These are phyloP conservation scores for Lablab purpureus DNA, from an alignment of 306 rosid genomes.

Conservation along the genomic window DNA sequence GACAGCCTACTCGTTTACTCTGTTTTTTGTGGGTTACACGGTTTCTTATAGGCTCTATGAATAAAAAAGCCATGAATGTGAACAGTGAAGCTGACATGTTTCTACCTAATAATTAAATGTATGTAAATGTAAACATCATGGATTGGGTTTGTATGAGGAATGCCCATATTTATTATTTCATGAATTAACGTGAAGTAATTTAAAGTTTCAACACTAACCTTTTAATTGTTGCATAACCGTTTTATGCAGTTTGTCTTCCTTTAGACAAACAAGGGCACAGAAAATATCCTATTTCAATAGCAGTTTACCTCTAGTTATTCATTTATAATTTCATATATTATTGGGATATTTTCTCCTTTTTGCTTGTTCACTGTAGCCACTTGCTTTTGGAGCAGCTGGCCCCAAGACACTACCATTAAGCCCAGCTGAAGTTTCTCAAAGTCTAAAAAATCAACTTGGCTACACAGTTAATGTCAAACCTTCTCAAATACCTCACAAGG, in stretches of 20 bases:
- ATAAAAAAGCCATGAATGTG: neutral
- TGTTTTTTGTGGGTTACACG: neutral
- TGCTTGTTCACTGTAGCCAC: conserved; percentile 43
- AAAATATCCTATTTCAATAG: conserved; percentile 22
- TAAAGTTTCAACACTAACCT: conserved; percentile 13
- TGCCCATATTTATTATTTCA: conserved; percentile 27
- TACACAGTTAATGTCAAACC: conserved; percentile 74
- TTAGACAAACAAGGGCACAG: conserved; percentile 8
- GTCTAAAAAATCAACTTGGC: conserved; percentile 72
- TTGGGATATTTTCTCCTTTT: conserved; percentile 26
- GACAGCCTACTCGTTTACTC: neutral
- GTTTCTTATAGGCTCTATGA: conserved; percentile 31
- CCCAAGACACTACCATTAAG: conserved; percentile 66
- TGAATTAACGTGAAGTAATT: conserved; percentile 22
- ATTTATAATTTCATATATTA: conserved; percentile 35
- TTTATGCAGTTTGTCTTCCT: conserved; percentile 1
- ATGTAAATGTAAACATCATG: conserved; percentile 1
- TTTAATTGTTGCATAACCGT: neutral
- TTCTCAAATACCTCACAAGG: conserved; percentile 79
- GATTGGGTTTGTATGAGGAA: conserved; percentile 28
- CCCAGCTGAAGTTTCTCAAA: conserved; percentile 67
- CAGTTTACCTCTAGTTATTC: conserved; percentile 18
- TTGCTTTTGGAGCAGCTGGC: conserved; percentile 74
- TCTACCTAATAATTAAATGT: conserved; percentile 16
- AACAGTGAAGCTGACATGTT: conserved; percentile 21